Conservation (phyloP, 805 yeast species). For the Candida methanosorbosa region DNA sequence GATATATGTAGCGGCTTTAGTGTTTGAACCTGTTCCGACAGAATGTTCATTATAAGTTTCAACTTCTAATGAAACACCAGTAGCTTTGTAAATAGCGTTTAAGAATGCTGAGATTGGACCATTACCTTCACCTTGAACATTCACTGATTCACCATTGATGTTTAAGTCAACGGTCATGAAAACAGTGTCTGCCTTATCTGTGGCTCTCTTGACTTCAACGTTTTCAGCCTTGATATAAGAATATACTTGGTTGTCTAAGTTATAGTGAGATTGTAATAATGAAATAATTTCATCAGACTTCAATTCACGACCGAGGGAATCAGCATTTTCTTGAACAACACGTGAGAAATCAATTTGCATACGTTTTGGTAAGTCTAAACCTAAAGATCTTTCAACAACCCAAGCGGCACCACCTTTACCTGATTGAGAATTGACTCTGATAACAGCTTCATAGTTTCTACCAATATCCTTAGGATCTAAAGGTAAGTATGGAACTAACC, state of each 20-base stretch:
- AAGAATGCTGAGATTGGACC: slow-evolving; percentile 73
- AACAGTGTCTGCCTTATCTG: slow-evolving; percentile 24
- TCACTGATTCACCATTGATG: slow-evolving; percentile 23
- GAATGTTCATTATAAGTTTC: slow-evolving; percentile 65
- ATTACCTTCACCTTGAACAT: slow-evolving; percentile 55
- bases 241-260: slow-evolving; percentile 30
- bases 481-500: slow-evolving; percentile 74
- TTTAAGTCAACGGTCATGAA: slow-evolving; percentile 32
- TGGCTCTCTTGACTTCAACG: slow-evolving; percentile 27
- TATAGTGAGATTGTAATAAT: slow-evolving; percentile 48
- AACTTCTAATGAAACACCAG: slow-evolving; percentile 50
- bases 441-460: slow-evolving; percentile 72
- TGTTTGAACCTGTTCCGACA: slow-evolving; percentile 60
- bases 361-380: slow-evolving; percentile 65
- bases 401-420: slow-evolving; percentile 88
- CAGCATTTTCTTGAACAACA: slow-evolving; percentile 58
- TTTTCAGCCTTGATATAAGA: slow-evolving; percentile 30
- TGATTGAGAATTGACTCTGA: slow-evolving; percentile 79
- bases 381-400: slow-evolving; percentile 63
- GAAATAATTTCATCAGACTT: slow-evolving; percentile 55
- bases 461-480: slow-evolving; percentile 79
- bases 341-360: slow-evolving; percentile 63
- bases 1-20: slow-evolving; percentile 71
- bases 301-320: slow-evolving; percentile 58
- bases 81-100: slow-evolving; percentile 48